Percentiles rank a stretch among this genome's conserved stretches.
phyloP scores from a whole-genome alignment of 345 rosid genomes.

The Turritis glabra region DNA sequence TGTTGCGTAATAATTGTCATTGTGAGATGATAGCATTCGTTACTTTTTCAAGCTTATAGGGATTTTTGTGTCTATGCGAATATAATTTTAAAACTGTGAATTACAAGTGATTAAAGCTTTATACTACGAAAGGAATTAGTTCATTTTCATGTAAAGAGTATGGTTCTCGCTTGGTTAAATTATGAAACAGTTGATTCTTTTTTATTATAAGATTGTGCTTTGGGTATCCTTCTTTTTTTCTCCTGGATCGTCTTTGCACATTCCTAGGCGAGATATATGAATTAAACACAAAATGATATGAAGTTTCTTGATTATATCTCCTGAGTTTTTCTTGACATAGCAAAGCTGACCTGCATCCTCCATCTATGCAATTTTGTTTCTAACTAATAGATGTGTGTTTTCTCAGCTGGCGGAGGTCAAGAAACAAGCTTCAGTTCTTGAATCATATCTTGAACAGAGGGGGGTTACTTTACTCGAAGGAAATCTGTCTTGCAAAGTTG shows the following conservation, averaged over 20 bases:
- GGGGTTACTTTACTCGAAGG: slow-evolving; percentile 80
- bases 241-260: not conserved
- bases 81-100: no score
- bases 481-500: slow-evolving; percentile 76
- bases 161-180: not conserved
- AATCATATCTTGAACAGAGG: slow-evolving; percentile 87
- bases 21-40: no score
- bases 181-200: not conserved
- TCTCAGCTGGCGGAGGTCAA: slow-evolving; percentile 63
- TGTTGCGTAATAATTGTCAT: no score
- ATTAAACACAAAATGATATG: not conserved
- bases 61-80: no score
- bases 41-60: no score
- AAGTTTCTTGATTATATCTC: not conserved
- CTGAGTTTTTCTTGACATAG: not conserved
- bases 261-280: not conserved
- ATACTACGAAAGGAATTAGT: no score
- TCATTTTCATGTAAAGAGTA: no score
- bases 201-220: not conserved
- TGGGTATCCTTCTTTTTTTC: not conserved
- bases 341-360: not conserved
- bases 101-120: no score
- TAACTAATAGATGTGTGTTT: not conserved
- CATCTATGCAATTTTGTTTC: not conserved
- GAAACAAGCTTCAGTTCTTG: slow-evolving; percentile 68